A percentile compares a stretch with the other conserved stretches of the same genome.
Conservation (phyloP, 2,329 filamentous ascomycete species). For the Neocucurbitaria cava region DNA sequence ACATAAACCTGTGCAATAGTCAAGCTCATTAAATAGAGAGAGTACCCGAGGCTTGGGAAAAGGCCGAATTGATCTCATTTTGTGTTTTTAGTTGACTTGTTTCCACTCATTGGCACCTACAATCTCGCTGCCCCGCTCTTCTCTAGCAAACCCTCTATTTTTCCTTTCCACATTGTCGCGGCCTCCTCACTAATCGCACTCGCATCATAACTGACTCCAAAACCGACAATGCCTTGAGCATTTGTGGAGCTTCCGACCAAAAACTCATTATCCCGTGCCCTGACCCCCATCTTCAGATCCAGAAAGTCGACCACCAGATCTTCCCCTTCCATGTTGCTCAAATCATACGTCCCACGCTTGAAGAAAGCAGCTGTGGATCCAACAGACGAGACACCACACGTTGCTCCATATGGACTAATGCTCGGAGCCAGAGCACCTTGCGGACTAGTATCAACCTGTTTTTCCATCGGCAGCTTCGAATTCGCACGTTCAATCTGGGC, state of each 20-base stretch:
- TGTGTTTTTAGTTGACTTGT: conserved; percentile 7
- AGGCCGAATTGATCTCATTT: conserved; percentile 30
- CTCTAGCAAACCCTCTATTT: conserved; percentile 43
- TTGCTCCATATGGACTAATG: conserved; percentile 45
- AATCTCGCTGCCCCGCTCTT: conserved; percentile 18
- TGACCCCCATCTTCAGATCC: conserved; percentile 47
- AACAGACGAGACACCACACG: conserved; percentile 55
- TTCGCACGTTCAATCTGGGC: conserved; percentile 49
- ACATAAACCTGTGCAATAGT: conserved; percentile 53
- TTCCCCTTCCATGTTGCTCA: conserved; percentile 30
- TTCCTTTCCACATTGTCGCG: conserved; percentile 41
- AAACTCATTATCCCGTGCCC: conserved; percentile 56
- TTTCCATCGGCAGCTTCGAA: conserved; percentile 40
- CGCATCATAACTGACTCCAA: conserved; percentile 52
- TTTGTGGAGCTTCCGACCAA: conserved; percentile 52
- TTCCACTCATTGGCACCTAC: conserved; percentile 8
- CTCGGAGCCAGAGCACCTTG: conserved; percentile 48
- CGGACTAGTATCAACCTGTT: conserved; percentile 37
- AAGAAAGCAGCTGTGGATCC: conserved; percentile 48
- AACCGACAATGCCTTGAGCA: conserved; percentile 43
- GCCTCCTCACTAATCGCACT: conserved; percentile 43
- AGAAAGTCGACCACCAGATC: conserved; percentile 53
- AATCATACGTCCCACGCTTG: conserved; percentile 30
- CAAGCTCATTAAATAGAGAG: conserved; percentile 46
- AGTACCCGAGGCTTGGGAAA: conserved; percentile 37